Evolutionary conservation across 306 rosid species (phyloP), one percentile per base, ranked within the genome.

Genomic region (Glycyrrhiza uralensis): DNA sequence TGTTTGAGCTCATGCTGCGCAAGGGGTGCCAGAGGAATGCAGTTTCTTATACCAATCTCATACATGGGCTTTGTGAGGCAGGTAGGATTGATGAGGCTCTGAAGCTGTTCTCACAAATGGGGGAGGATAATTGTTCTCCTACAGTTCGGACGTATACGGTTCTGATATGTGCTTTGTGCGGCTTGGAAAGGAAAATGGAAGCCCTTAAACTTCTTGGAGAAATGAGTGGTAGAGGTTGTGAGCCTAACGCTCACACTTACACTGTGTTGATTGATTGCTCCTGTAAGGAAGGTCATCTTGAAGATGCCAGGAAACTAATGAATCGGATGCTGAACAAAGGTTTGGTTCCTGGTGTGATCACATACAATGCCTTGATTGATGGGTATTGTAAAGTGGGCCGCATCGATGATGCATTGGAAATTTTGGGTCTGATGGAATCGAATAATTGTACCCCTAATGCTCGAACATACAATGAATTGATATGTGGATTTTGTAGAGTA

Each of bases 391-490:
- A 85, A 80, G 75, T 63, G 59, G 93, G 88, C 42, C 77, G 74
- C 45, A 82, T 33, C 35, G 78, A 33, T 18, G 76, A 67, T 41
- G 93, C 89, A 39, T 74, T 85, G 74, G 85, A 70, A 46, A 71
- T 87, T 74, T 71, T 90, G 81, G 56, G 74, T 66, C 59, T 80
- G 76, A 87, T 90, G 89, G 89, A 87, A 67, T 85, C 80, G 20
- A 84, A 72, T 13, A 85, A 80, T 33, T 85, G 93, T 71, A 65
- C 63, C 52, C 87, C 93, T n/a, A 84, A 90, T 86, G 80, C 81
- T 28, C 91, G 84, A 44, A 90, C 89, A 6, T 87, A 76, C 74
- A 90, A 86, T 60, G 93, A 86, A 59, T 81, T 90, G 89, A 90
- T 90, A 56, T 72, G 55, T 42, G 91, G 93, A 36, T 87, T 82